Evolutionary conservation across 192 early-diverging fungal species (phyloP).

Genomic region (Coemansia sp.): DNA sequence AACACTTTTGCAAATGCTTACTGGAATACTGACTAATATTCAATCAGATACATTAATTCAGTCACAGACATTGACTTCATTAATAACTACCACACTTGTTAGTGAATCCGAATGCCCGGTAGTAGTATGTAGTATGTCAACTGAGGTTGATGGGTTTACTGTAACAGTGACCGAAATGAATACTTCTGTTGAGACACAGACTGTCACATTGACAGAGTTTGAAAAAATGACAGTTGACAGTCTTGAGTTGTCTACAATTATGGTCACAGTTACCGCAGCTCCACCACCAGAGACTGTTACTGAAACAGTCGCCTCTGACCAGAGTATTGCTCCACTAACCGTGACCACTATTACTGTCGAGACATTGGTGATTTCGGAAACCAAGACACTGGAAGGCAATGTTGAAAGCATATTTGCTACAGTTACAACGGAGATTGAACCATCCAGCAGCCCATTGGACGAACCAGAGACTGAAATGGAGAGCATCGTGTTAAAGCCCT

Average conservation of each 20-base stretch:
- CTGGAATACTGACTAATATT: not conserved
- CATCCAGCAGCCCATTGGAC: not conserved
- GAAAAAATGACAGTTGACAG: not conserved
- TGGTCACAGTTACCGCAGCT: not conserved
- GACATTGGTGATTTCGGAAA: not conserved
- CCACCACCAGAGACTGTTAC: not conserved
- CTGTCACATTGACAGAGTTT: not conserved
- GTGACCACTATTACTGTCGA: not conserved
- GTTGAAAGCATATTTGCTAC: conserved; percentile 1
- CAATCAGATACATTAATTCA: not conserved
- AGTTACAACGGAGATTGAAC: not conserved
- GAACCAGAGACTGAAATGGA: not conserved
- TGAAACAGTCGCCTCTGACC: not conserved
- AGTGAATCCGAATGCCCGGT: not conserved
- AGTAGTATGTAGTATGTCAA: not conserved
- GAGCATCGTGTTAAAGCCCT: not conserved
- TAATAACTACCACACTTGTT: not conserved
- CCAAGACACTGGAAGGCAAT: not conserved
- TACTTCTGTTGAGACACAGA: not conserved
- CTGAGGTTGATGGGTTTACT: not conserved
- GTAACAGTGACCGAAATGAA: not conserved
- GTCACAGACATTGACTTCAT: not conserved
- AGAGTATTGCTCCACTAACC: not conserved
- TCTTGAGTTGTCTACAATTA: not conserved
- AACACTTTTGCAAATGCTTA: not conserved